phyloP scores from a whole-genome alignment of 2,329 filamentous ascomycete genomes.

The Ceratocystiopsis sp. region DNA sequence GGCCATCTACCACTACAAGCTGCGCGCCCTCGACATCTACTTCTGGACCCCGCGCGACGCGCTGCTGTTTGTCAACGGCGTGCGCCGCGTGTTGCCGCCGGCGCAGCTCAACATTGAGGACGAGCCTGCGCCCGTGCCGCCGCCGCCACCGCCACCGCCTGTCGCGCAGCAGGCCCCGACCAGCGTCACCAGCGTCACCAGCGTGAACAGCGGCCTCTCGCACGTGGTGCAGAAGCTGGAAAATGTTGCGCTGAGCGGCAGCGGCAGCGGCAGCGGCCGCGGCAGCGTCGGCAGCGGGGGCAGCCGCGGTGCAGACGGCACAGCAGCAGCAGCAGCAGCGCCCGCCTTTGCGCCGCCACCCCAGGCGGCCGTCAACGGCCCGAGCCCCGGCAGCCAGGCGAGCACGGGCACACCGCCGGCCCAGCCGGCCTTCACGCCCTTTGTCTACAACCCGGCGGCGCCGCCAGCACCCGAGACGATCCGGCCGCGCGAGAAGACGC shows the following conservation, averaged over 20 bases:
- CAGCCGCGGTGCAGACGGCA: slow-evolving; percentile 14
- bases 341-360: slow-evolving; percentile 25
- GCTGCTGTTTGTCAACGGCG: slow-evolving; percentile 49
- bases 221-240: slow-evolving; percentile 60
- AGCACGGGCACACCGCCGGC: slow-evolving; percentile 6
- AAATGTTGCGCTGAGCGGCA: slow-evolving; percentile 46
- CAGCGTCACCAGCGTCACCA: slow-evolving; percentile 15
- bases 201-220: slow-evolving; percentile 32
- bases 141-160: slow-evolving; percentile 8
- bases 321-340: slow-evolving; percentile 23
- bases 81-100: slow-evolving; percentile 46
- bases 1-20: slow-evolving; percentile 61
- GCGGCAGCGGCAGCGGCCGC: slow-evolving; percentile 26
- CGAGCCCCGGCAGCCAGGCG: slow-evolving; percentile 19
- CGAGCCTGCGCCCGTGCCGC: slow-evolving; percentile 37
- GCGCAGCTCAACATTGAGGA: slow-evolving; percentile 46
- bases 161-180: slow-evolving; percentile 8
- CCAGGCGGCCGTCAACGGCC: slow-evolving; percentile 2
- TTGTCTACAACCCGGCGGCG: slow-evolving; percentile 66
- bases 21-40: slow-evolving; percentile 62
- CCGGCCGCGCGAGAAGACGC: slow-evolving; percentile 61
- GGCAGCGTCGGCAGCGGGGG: slow-evolving; percentile 6
- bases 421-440: slow-evolving; percentile 35
- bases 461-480: slow-evolving; percentile 59
- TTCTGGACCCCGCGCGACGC: slow-evolving; percentile 65